A percentile compares a stretch with the other conserved stretches of the same genome.
Conservation (phyloP, 805 yeast species). For the Pichia nanzhaoensis region DNA sequence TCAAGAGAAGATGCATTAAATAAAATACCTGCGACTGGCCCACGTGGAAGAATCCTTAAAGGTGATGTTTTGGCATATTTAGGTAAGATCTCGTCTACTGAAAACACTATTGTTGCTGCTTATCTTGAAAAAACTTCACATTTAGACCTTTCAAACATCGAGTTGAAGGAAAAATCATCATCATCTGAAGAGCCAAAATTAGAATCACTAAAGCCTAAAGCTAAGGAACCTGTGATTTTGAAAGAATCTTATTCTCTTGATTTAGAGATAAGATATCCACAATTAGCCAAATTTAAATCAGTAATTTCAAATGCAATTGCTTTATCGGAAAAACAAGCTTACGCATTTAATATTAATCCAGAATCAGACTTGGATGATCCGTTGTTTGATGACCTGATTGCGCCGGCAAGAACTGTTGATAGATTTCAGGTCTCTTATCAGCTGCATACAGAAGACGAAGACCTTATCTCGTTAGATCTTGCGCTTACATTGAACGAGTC, state of each 20-base stretch:
- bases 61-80: conserved; percentile 87
- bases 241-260: conserved; percentile 2
- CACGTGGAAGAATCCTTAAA: conserved; percentile 77
- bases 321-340: conserved; percentile 40
- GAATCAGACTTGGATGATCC: conserved; percentile 50
- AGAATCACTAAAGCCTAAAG: conserved; percentile 14
- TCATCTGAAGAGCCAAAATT: too few species aligned
- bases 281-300: conserved; percentile 18
- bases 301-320: conserved; percentile 38
- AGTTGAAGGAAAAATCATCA: conserved; percentile 28
- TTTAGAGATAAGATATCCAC: conserved; percentile 5
- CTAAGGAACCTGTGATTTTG: conserved; percentile 25
- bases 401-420: conserved; percentile 36
- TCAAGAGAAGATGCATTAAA: conserved; percentile 62
- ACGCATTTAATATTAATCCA: conserved; percentile 29
- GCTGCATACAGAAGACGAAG: conserved; percentile 22
- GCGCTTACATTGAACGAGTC: conserved; percentile 32
- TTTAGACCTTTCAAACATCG: conserved; percentile 68
- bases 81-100: conserved; percentile 59
- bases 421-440: conserved; percentile 35
- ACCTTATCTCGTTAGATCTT: conserved; percentile 30
- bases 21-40: conserved; percentile 80
- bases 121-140: conserved; percentile 51
- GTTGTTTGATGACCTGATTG: conserved; percentile 50
- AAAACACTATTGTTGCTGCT: conserved; percentile 47